Conservation (phyloP, 768 basidiomycete genomes). For the Dioszegia hungarica region DNA sequence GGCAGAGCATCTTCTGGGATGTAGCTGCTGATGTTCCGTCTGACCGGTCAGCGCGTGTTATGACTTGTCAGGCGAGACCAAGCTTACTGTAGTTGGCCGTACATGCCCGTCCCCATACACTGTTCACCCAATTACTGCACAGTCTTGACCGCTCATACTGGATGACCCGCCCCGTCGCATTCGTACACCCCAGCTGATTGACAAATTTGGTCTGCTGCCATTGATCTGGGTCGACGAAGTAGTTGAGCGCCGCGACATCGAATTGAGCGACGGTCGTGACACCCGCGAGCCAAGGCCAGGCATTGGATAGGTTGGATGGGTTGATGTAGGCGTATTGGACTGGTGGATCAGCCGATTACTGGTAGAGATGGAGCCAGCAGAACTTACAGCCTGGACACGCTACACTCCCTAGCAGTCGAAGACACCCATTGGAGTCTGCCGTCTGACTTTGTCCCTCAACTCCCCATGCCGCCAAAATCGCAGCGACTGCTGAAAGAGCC, state of each 20-base stretch:
- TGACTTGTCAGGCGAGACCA: not conserved
- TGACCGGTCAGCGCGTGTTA: conserved; percentile 8
- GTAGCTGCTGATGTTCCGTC: conserved; percentile 31
- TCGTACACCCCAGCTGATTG: conserved; percentile 44
- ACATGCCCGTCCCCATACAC: conserved; percentile 33
- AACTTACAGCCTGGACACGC: conserved; percentile 43
- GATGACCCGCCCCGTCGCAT: conserved; percentile 35
- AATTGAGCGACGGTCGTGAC: conserved; percentile 39
- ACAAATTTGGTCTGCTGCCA: conserved; percentile 40
- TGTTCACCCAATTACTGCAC: conserved; percentile 46
- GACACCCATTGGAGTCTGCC: conserved; percentile 20
- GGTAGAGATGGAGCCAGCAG: not conserved
- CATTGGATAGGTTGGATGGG: conserved; percentile 41
- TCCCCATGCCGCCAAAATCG: not conserved
- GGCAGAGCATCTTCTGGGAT: conserved; percentile 47
- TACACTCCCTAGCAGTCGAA: conserved; percentile 34
- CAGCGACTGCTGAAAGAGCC: not conserved
- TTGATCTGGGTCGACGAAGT: conserved; percentile 41
- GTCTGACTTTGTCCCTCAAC: conserved; percentile 5
- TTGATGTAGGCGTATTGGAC: conserved; percentile 40
- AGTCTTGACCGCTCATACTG: conserved; percentile 45
- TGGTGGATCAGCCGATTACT: no score
- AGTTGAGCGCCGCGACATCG: conserved; percentile 39
- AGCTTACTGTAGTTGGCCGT: conserved; percentile 40
- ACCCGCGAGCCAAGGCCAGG: conserved; percentile 41